A percentile compares a stretch with the other conserved stretches of the same genome.
These are phyloP conservation scores for Sporobolomyces pararoseus DNA, from an alignment of 768 basidiomycete genomes.

Conservation along the genomic window DNA sequence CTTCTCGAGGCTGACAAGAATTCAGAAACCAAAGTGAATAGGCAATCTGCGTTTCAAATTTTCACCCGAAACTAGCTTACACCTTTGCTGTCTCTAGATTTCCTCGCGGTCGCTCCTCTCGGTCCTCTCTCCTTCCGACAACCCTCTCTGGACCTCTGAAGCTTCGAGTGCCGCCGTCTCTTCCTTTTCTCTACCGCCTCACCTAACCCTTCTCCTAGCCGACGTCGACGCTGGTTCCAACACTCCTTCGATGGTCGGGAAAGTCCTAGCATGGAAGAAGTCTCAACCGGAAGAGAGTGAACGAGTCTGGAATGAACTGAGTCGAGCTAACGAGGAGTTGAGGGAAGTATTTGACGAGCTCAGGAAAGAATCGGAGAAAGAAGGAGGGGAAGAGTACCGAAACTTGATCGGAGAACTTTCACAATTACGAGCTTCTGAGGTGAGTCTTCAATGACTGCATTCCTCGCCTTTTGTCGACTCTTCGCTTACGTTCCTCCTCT, in stretches of 20 bases:
- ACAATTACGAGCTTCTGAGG: not conserved
- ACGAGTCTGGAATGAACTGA: constrained; percentile 44
- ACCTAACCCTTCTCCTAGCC: constrained; percentile 78
- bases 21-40: not conserved
- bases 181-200: constrained; percentile 76
- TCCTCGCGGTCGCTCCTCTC: constrained; percentile 52
- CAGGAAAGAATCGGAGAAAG: constrained; percentile 7
- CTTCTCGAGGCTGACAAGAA: constrained; percentile 58
- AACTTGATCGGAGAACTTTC: not conserved
- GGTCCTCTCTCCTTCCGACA: constrained; percentile 60
- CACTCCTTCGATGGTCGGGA: constrained; percentile 86
- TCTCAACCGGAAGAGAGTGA: constrained; percentile 57
- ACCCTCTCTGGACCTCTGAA: constrained; percentile 67
- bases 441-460: not conserved
- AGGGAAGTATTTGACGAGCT: constrained; percentile 27
- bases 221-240: constrained; percentile 96
- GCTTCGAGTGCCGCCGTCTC: constrained; percentile 50
- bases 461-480: not conserved
- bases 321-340: constrained; percentile 38
- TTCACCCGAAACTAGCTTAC: not conserved
- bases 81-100: not conserved
- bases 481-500: too few species aligned
- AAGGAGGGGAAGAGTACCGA: not conserved
- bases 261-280: constrained; percentile 84
- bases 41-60: not conserved